A percentile compares a stretch with the other conserved stretches of the same genome.
Conservation (phyloP, 2,329 filamentous ascomycete genomes). For the Teratosphaeria zuluensis region DNA sequence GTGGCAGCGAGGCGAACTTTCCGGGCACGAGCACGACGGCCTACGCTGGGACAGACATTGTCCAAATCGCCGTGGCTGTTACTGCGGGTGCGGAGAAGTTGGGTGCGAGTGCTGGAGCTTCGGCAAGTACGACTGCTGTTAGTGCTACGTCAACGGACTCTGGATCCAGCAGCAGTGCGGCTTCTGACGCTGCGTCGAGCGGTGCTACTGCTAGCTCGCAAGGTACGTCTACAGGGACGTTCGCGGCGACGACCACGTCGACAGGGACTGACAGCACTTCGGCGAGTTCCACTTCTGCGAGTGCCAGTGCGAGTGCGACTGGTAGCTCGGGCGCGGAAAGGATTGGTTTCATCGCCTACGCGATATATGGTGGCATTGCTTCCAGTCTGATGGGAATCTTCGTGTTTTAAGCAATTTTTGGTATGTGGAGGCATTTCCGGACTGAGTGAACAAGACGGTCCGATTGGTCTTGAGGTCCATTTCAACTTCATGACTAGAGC, state of each 20-base stretch:
- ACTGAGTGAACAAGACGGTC: no score
- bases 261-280: not conserved
- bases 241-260: not conserved
- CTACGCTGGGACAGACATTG: not conserved
- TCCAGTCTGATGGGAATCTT: not conserved
- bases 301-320: not conserved
- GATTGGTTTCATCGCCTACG: not conserved
- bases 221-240: not conserved
- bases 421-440: no score
- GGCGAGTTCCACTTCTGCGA: not conserved
- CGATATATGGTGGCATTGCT: not conserved
- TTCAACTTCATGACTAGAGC: no score
- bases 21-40: not conserved
- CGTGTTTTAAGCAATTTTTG: not conserved
- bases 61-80: not conserved
- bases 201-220: not conserved
- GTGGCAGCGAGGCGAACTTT: not conserved
- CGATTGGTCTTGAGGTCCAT: no score
- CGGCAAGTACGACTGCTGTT: not conserved
- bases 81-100: not conserved
- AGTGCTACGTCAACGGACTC: not conserved
- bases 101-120: not conserved
- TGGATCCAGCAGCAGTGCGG: not conserved
- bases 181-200: not conserved
- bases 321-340: not conserved